Evolutionary conservation across 352 stramenopile species (phyloP).

Genomic region (Pythium graminicola): DNA sequence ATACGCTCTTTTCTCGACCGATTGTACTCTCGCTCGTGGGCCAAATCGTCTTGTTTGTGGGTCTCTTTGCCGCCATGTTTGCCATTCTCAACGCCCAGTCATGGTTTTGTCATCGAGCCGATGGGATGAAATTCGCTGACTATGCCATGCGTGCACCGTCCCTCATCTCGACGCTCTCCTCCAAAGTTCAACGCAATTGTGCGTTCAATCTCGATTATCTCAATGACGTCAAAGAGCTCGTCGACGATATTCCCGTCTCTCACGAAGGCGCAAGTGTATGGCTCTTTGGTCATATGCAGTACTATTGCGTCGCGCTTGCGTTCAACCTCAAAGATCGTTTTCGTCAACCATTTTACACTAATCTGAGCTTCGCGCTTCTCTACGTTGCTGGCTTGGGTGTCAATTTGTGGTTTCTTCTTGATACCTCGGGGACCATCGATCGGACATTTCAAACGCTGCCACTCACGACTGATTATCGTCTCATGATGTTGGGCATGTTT

Average conservation of each 20-base stretch:
- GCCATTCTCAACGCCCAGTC: constrained; percentile 20
- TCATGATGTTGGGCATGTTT: constrained; percentile 40
- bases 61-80: constrained; percentile 38
- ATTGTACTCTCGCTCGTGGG: constrained; percentile 46
- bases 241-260: constrained; percentile 31
- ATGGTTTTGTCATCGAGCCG: constrained; percentile 45
- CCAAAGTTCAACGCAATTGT: constrained; percentile 17
- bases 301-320: constrained; percentile 42
- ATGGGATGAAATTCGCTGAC: constrained; percentile 22
- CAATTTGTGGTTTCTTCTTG: constrained; percentile 48
- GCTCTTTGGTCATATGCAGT: constrained; percentile 53
- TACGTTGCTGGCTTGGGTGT: constrained; percentile 26
- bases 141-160: constrained; percentile 19
- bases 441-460: constrained; percentile 43
- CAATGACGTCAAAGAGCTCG: constrained; percentile 14
- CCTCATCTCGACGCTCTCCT: background rate
- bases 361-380: constrained; percentile 30
- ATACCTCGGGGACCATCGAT: constrained; percentile 30
- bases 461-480: constrained; percentile 31
- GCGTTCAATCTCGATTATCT: constrained; percentile 29
- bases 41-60: constrained; percentile 41
- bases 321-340: constrained; percentile 55
- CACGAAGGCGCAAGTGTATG: constrained; percentile 48
- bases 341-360: constrained; percentile 43
- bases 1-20: constrained; percentile 43